Conservation (phyloP, 352 stramenopile genomes). For the Detonula confervacea region DNA sequence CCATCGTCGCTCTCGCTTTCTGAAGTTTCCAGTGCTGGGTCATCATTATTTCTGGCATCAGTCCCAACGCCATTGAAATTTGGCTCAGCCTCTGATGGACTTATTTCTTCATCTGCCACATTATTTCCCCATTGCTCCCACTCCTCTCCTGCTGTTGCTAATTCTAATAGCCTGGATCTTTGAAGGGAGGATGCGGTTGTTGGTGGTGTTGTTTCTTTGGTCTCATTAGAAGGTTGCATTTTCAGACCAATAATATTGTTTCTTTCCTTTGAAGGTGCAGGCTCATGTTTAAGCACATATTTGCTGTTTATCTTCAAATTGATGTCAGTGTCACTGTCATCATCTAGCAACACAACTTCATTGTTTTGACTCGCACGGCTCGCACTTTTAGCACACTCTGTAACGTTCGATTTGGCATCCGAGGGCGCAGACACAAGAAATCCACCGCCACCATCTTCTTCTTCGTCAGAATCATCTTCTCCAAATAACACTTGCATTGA, state of each 20-base stretch:
- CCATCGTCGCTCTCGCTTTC: constrained; percentile 16
- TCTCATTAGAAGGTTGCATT: too few relatives aligned
- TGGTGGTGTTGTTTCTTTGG: neutral
- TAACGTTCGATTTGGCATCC: neutral
- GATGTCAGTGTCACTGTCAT: constrained; percentile 32
- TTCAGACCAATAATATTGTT: too few relatives aligned
- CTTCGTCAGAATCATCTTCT: constrained; percentile 35
- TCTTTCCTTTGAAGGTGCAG: too few relatives aligned
- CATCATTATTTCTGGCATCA: constrained; percentile 30
- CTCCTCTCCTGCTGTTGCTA: constrained; percentile 54
- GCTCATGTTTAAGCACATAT: too few relatives aligned
- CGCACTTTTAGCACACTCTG: neutral
- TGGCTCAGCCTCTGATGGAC: neutral
- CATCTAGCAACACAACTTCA: constrained; percentile 23
- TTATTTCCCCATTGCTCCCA: constrained; percentile 77
- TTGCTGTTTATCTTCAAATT: constrained; percentile 15
- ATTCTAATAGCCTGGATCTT: constrained; percentile 22
- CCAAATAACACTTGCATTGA: constrained; percentile 60
- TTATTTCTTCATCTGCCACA: neutral
- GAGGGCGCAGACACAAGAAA: constrained; percentile 23
- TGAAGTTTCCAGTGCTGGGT: constrained; percentile 31
- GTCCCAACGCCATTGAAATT: constrained; percentile 4
- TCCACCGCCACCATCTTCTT: constrained; percentile 31
- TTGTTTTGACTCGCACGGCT: constrained; percentile 2
- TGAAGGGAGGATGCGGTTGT: constrained; percentile 1